These are phyloP conservation scores for Pontederia paniculata DNA, from an alignment of 176 grass and related monocot genomes.

Conservation along the genomic window DNA sequence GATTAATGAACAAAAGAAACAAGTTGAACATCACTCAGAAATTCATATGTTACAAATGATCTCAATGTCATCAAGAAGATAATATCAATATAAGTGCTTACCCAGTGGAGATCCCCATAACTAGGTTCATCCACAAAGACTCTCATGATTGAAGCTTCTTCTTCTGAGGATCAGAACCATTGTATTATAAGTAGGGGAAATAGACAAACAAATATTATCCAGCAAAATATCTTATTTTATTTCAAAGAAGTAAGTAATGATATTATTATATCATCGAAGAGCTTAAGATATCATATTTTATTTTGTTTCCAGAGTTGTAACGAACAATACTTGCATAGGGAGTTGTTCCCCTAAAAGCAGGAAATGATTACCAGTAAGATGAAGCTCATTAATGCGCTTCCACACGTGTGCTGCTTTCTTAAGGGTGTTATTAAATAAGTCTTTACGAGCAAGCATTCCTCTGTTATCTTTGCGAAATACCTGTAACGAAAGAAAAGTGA, in stretches of 20 bases:
- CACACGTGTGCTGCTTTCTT: conserved; percentile 60
- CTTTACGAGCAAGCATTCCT: conserved; percentile 68
- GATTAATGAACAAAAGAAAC: no score
- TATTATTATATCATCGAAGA: no score
- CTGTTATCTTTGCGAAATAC: conserved; percentile 85
- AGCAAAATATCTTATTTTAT: no score
- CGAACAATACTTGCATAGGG: no score
- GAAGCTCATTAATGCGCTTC: conserved; percentile 78
- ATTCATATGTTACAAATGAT: no score
- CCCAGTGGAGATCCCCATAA: conserved; percentile 96
- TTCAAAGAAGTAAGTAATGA: no score
- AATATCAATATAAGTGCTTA: conserved; percentile 14
- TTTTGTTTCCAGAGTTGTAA: no score
- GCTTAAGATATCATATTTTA: no score
- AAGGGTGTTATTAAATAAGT: conserved; percentile 88
- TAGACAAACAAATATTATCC: no score
- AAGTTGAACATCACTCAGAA: no score
- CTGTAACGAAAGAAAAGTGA: conserved; percentile 13
- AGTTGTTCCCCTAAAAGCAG: background rate
- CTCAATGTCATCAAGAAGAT: no score
- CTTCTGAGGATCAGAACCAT: conserved; percentile 44
- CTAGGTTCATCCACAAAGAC: conserved; percentile 68
- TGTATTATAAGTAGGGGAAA: no score
- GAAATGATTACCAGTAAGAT: conserved; percentile 47
- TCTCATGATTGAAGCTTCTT: conserved; percentile 71